Evolutionary conservation across 2,329 filamentous ascomycete species (phyloP).

Genomic region (Metarhizium robertsii): DNA sequence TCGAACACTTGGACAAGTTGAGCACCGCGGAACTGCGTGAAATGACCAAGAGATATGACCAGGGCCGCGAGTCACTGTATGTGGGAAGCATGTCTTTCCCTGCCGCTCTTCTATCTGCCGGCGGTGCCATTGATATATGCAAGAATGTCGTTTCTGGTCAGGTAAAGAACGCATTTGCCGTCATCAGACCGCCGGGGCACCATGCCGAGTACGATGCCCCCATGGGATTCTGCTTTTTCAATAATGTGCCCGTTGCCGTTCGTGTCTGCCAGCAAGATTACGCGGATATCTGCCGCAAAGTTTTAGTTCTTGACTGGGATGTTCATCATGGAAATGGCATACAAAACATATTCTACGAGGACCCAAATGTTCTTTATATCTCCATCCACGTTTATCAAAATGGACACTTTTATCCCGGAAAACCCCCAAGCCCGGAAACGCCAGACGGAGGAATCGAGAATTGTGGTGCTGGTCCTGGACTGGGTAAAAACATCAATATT

Average conservation of each 20-base stretch:
- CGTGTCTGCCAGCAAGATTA: constrained; percentile 77
- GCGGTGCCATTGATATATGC: constrained; percentile 92
- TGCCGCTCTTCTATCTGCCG: constrained; percentile 75
- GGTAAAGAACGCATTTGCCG: constrained; percentile 90
- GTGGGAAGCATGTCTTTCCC: constrained; percentile 75
- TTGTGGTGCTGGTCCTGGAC: constrained; percentile 43
- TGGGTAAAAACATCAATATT: constrained; percentile 58
- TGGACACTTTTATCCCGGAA: constrained; percentile 76
- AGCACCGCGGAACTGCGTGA: constrained; percentile 57
- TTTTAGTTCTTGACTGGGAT: constrained; percentile 90
- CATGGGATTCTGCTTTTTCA: constrained; percentile 96
- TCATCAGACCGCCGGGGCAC: constrained; percentile 90
- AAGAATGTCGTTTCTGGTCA: constrained; percentile 75
- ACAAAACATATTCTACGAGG: constrained; percentile 91
- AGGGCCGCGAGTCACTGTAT: constrained; percentile 67
- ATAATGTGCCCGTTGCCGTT: constrained; percentile 93
- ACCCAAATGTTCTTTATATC: constrained; percentile 92
- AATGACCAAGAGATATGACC: constrained; percentile 51
- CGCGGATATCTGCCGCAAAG: constrained; percentile 72
- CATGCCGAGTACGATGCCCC: constrained; percentile 80
- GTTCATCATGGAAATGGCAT: constrained; percentile 81
- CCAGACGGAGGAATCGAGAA: constrained; percentile 54
- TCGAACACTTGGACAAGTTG: constrained; percentile 46
- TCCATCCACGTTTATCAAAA: constrained; percentile 84
- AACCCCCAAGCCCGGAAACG: constrained; percentile 44